Base-by-base conservation (phyloP, 495 filamentous ascomycete species). In the Cercophora newfieldiana region DNA sequence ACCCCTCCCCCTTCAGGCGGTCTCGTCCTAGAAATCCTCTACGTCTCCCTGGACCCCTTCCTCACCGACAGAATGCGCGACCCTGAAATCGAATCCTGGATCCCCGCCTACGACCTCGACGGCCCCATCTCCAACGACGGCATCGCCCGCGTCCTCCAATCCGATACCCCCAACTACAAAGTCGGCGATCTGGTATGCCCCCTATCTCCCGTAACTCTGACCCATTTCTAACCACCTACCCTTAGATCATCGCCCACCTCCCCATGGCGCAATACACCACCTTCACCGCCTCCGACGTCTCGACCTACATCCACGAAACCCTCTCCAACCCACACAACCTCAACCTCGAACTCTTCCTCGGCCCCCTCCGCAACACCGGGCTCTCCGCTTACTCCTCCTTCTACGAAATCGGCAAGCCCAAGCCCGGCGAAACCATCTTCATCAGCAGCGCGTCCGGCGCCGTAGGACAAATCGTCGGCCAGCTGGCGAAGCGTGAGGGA, bases 341-440 rank as follows among this genome's bases (percentile, higher is more conserved):
- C 12, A 2, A 44, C 37, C 12, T 44, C 3, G 12, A 8, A 2
- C 4, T 44, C 4, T 44, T 44, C 10, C 37, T 44, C 12, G 37
- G 37, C 37, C 37, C 37, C 4, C 12, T 44, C 4, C 10, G 37
- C 3, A 44, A 14, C 10, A 44, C 37, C 2, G 37, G 37, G 3
- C 3, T 44, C 3, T 14, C 37, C 10, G 37, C 37, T 2, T 44
- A 44, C 12, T 44, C 37, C 4, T 44, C 37, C 37, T 16, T 44
- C 37, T 44, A 92, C 75, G 86, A 89, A 67, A 92, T 95, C 62
- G 91, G 90, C 1, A 82, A 89, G 80, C 91, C 91, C 31, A 87
- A 89, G 78, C 89, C 89, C 77, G 91, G 91, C 31, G 90, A 94
- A 79, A 93, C 90, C 5, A 90, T 95, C 73, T 92, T 93, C 75